Evolutionary conservation across 768 basidiomycete genomes (phyloP).

Genomic region (Lyophyllum atratum): DNA sequence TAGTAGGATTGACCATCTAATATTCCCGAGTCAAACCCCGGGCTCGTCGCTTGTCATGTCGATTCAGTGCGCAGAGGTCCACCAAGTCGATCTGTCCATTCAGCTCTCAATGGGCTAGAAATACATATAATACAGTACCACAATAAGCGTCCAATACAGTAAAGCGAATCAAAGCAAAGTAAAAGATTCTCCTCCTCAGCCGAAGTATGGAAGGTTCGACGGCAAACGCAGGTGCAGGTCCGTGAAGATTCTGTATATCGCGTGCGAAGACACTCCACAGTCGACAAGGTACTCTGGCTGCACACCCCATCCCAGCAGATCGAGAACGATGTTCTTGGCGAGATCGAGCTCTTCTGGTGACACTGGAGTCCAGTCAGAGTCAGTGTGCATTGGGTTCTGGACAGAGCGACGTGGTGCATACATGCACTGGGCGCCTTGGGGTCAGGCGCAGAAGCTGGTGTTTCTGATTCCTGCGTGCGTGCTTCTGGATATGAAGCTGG

Average conservation of each 20-base stretch:
- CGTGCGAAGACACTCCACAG: slow-evolving; percentile 40
- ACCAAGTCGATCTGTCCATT: too few species aligned
- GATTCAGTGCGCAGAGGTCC: too few species aligned
- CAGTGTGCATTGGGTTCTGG: background rate
- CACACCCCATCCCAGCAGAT: slow-evolving; percentile 59
- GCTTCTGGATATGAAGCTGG: background rate
- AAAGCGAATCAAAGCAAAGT: background rate
- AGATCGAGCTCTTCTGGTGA: slow-evolving; percentile 40
- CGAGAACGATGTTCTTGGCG: slow-evolving; percentile 51
- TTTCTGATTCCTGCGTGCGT: background rate
- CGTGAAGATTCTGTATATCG: slow-evolving; percentile 41
- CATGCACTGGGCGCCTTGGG: background rate
- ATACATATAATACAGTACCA: background rate
- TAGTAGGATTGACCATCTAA: too few species aligned
- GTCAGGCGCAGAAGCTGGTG: background rate
- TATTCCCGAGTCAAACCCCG: too few species aligned
- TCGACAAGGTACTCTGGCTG: slow-evolving; percentile 48
- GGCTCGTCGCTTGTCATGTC: too few species aligned
- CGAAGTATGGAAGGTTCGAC: slow-evolving; percentile 24
- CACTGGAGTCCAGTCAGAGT: slow-evolving; percentile 28
- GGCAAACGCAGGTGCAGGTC: slow-evolving; percentile 36
- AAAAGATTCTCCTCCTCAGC: background rate
- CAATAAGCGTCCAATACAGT: background rate
- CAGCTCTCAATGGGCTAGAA: background rate
- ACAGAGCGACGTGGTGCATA: background rate